Conservation (phyloP, 2,329 filamentous ascomycete species). For the Fusarium luffae region DNA sequence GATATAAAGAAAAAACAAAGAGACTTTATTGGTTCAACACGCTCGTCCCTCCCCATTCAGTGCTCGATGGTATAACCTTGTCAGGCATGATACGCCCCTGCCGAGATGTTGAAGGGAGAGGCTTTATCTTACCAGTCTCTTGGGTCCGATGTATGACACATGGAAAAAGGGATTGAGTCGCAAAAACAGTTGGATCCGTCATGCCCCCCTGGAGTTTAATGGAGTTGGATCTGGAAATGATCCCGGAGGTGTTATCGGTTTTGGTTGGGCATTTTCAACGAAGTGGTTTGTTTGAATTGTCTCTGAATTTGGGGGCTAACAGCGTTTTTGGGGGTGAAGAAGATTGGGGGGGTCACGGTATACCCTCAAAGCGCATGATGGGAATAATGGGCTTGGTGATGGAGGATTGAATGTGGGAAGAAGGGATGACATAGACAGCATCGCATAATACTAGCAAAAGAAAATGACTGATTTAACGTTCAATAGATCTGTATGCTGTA, state of each 20-base stretch:
- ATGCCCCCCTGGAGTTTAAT: slow-evolving; percentile 11
- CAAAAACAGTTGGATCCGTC: slow-evolving; percentile 25
- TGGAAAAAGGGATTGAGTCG: slow-evolving; percentile 17
- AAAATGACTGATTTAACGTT: slow-evolving; percentile 11
- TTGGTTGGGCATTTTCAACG: slow-evolving; percentile 32
- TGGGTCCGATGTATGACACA: slow-evolving; percentile 31
- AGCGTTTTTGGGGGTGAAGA: background rate
- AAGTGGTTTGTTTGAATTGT: slow-evolving; percentile 35
- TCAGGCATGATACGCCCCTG: slow-evolving; percentile 4
- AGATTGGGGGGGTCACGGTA: background rate
- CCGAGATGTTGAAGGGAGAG: slow-evolving; percentile 14
- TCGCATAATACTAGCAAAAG: slow-evolving; percentile 24
- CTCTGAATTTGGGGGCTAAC: slow-evolving; percentile 31
- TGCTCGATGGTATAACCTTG: slow-evolving; percentile 28
- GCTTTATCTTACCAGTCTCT: slow-evolving; percentile 2
- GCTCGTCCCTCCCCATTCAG: slow-evolving; percentile 34
- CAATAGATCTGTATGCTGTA: background rate
- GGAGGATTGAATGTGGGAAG: slow-evolving; percentile 3
- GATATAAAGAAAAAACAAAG: slow-evolving; percentile 43
- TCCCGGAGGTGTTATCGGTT: slow-evolving; percentile 36
- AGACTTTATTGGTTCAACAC: slow-evolving; percentile 42
- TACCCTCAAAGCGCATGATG: slow-evolving; percentile 5
- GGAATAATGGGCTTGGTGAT: slow-evolving; percentile 18
- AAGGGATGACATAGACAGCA: slow-evolving; percentile 14
- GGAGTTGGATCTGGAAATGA: slow-evolving; percentile 37